Conservation (phyloP, 2,329 filamentous ascomycete species). For the Rhynchosporium agropyri region DNA sequence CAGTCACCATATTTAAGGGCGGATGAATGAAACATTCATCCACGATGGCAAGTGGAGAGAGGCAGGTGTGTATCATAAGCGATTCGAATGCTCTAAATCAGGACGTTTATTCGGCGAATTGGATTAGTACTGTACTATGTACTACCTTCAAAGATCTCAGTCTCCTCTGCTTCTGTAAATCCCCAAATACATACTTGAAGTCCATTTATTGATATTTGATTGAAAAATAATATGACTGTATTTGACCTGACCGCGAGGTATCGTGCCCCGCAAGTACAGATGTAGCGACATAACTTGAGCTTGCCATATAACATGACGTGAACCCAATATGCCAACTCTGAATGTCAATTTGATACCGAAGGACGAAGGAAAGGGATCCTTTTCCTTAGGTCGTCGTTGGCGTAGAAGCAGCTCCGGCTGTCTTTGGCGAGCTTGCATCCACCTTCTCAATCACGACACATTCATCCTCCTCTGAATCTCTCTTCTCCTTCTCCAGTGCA, state of each 20-base stretch:
- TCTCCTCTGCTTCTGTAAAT: too few relatives aligned
- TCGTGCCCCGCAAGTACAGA: slow-evolving; percentile 10
- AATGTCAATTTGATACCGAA: background rate
- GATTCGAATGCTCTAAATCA: too few relatives aligned
- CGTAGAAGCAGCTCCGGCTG: background rate
- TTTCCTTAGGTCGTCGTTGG: background rate
- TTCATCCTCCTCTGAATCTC: slow-evolving; percentile 38
- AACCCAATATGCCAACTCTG: background rate
- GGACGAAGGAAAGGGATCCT: background rate
- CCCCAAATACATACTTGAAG: background rate
- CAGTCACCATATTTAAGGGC: too few relatives aligned
- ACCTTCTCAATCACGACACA: slow-evolving; percentile 39
- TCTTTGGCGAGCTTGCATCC: slow-evolving; percentile 26
- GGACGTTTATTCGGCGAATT: too few relatives aligned
- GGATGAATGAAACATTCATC: too few relatives aligned
- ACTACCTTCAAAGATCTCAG: too few relatives aligned
- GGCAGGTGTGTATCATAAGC: too few relatives aligned
- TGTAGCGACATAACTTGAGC: too few relatives aligned
- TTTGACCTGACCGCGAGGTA: slow-evolving; percentile 1
- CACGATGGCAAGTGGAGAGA: too few relatives aligned
- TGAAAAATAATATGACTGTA: background rate
- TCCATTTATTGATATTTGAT: background rate
- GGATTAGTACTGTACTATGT: too few relatives aligned
- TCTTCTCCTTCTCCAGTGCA: slow-evolving; percentile 36
- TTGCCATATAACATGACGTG: background rate